These are phyloP conservation scores for Salmacisia buchloeana DNA, from an alignment of 1,284 basidiomycete genomes.

Conservation along the genomic window DNA sequence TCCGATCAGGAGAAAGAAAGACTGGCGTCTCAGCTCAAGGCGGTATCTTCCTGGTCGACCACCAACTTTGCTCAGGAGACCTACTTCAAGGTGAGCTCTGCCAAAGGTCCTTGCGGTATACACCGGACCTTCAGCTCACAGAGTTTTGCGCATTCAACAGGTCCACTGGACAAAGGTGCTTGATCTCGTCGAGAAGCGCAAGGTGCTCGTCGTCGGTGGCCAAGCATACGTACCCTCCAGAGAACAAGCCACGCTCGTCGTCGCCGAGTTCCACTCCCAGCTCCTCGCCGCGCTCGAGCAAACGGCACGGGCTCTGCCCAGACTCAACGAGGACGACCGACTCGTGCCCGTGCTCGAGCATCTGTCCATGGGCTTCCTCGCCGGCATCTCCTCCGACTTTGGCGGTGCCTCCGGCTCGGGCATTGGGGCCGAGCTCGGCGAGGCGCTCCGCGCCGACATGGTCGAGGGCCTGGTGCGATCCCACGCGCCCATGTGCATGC, in stretches of 20 bases:
- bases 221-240: constrained; percentile 81
- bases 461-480: constrained; percentile 77
- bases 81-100: constrained; percentile 64
- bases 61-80: constrained; percentile 56
- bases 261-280: constrained; percentile 74
- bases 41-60: constrained; percentile 35
- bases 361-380: constrained; percentile 86
- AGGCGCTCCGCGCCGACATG: constrained; percentile 84
- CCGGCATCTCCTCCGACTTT: constrained; percentile 66
- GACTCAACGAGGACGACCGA: constrained; percentile 92
- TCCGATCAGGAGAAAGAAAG: constrained; percentile 59
- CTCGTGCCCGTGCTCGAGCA: constrained; percentile 85
- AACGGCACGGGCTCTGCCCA: constrained; percentile 80
- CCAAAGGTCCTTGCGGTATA: constrained; percentile 49
- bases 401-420: neutral
- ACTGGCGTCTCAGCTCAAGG: constrained; percentile 58
- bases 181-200: constrained; percentile 80
- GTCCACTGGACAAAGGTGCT: constrained; percentile 83
- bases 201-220: constrained; percentile 72
- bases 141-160: constrained; percentile 44
- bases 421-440: constrained; percentile 54
- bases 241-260: constrained; percentile 79
- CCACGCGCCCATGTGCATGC: constrained; percentile 96
- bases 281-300: constrained; percentile 77
- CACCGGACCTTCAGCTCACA: neutral